Evolutionary conservation across 2,329 filamentous ascomycete species (phyloP), one percentile per base, ranked within the genome.

Genomic region (Chaetomium strumarium): DNA sequence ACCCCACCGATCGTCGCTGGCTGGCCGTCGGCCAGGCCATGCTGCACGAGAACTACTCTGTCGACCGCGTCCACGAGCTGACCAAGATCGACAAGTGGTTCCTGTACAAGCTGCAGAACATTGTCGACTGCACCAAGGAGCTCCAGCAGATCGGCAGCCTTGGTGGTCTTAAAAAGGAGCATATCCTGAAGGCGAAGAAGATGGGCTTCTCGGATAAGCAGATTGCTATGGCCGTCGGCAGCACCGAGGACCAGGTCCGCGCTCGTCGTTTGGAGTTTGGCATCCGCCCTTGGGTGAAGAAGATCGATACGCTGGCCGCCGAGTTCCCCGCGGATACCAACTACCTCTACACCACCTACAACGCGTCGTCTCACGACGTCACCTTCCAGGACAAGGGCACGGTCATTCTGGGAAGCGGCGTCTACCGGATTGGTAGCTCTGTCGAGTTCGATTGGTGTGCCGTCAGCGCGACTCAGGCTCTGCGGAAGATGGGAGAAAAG

Each of bases 71-170:
- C 14, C 90, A 97, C 68, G 90, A 96, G 7, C 76, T 99, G 62
- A 95, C 88, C 74, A 96, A 96, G 80, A 99, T 99, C 65, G 93
- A 97, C 76, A 96, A 95, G 74, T 97, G 93, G 93, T 99, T 99
- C 79, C 75, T 99, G 63, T 83, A 96, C 83, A 97, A 99, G 81
- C 83, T 99, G 47, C 85, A 96, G 75, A 97, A 97, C 76, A 88
- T 99, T 64, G 93, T 96, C 48, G 83, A 97, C 71, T 91, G 87
- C 75, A 89, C 87, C 55, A 83, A 83, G 60, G 88, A 95, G 69
- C 83, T 99, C 57, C 83, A 96, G 74, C 82, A 86, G 31, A 83
- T 90, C 55, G 91, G 90, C 61, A 87, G 84, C 64, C 79, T 99
- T 43, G 84, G 87, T 64, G 87, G 84, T 51, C 75, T 99, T 58